A percentile compares a stretch with the other conserved stretches of the same genome.
phyloP scores from a whole-genome alignment of 169 alveolate genomes.

The Babesia microti region DNA sequence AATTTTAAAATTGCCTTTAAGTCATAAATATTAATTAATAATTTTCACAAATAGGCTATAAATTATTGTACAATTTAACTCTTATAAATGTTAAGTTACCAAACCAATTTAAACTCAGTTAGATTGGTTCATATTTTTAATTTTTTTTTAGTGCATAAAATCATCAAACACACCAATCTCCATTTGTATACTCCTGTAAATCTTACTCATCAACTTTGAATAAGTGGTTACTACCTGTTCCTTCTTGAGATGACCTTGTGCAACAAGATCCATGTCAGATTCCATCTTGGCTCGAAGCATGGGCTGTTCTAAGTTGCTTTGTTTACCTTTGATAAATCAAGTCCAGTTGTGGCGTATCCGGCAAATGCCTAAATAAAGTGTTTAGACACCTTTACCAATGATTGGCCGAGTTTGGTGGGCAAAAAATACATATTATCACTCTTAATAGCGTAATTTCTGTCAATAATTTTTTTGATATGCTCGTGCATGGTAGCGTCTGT shows the following conservation, averaged over 20 bases:
- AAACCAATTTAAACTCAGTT: no score
- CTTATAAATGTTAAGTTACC: no score
- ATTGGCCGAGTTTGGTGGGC: conserved; percentile 47
- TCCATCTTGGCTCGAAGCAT: conserved; percentile 85
- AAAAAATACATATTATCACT: conserved; percentile 23
- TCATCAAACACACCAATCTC: conserved; percentile 19
- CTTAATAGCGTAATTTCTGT: conserved; percentile 83
- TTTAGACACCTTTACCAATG: conserved; percentile 33
- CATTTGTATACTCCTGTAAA: conserved; percentile 15
- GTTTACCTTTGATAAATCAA: conserved; percentile 32
- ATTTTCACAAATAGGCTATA: no score
- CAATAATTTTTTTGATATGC: conserved; percentile 90
- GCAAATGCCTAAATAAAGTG: conserved; percentile 32
- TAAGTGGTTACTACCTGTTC: conserved; percentile 20
- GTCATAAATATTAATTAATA: no score
- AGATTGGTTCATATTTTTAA: no score
- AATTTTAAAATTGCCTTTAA: no score
- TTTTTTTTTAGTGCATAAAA: no score
- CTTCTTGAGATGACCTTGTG: conserved; percentile 66
- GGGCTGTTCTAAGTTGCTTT: conserved; percentile 74
- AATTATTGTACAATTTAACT: no score
- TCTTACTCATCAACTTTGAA: conserved; percentile 21
- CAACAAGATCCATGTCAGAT: conserved; percentile 74
- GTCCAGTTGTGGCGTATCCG: no score
- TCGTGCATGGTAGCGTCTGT: conserved; percentile 99